A percentile compares a stretch with the other conserved stretches of the same genome.
Conservation (phyloP, 192 early-diverging fungal genomes). For the Backusella tuberculispora region DNA sequence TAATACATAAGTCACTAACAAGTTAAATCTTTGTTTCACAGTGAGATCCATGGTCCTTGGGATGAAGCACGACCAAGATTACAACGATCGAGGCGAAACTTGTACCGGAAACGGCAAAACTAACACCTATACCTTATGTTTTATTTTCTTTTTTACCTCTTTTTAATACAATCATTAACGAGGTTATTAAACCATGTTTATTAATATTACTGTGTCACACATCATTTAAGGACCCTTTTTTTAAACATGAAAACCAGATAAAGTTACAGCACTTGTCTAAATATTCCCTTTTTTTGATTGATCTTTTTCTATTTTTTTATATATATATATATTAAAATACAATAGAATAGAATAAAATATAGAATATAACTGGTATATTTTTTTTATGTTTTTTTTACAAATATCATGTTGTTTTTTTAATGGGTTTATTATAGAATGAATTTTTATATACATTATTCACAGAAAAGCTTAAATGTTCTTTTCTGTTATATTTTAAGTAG, state of each 20-base stretch:
- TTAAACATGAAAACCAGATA: not conserved
- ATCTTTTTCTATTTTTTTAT: not conserved
- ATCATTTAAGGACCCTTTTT: slow-evolving; percentile 2
- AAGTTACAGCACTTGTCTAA: not conserved
- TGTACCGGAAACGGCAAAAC: slow-evolving; percentile 29
- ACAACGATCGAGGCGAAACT: slow-evolving; percentile 43
- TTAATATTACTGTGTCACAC: not conserved
- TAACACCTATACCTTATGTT: not conserved
- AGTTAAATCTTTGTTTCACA: slow-evolving; percentile 37
- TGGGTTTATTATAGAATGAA: not conserved
- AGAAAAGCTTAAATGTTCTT: not conserved
- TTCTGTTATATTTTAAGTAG: not conserved
- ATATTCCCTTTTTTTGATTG: not conserved
- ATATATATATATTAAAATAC: not conserved
- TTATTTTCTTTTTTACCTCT: not conserved
- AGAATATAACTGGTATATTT: too few species aligned
- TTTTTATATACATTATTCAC: slow-evolving; percentile 12
- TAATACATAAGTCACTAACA: slow-evolving; percentile 1
- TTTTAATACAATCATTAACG: not conserved
- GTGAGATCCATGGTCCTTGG: slow-evolving; percentile 97
- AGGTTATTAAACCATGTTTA: not conserved
- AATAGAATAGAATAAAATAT: too few species aligned
- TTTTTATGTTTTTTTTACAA: not conserved
- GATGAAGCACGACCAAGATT: slow-evolving; percentile 88
- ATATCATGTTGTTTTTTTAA: not conserved